A percentile compares a stretch with the other conserved stretches of the same genome.
phyloP scores from a whole-genome alignment of 139 green algal genomes.

The Chlamydomonas applanata region DNA sequence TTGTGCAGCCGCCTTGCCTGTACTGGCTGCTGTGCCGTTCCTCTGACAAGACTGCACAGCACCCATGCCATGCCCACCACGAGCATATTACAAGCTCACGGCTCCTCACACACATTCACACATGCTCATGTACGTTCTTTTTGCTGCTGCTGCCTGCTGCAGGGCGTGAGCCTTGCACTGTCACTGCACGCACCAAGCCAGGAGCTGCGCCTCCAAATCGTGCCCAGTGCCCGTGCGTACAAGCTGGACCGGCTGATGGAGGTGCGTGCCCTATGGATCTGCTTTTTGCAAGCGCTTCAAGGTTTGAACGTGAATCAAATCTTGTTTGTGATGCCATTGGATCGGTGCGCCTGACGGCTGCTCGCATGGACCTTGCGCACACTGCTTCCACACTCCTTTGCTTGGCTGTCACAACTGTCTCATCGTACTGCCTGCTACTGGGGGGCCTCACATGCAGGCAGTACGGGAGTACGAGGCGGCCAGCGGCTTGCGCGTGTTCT shows the following conservation, averaged over 20 bases:
- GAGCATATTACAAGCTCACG: no score
- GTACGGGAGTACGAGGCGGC: constrained; percentile 4
- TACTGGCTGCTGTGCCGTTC: no score
- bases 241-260: constrained; percentile 79
- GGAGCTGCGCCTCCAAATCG: constrained; percentile 80
- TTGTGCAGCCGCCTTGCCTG: no score
- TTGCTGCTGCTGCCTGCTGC: neutral
- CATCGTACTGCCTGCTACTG: neutral
- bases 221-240: constrained; percentile 88
- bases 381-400: neutral
- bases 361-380: no score
- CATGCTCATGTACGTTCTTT: no score
- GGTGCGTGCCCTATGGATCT: neutral
- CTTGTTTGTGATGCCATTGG: no score
- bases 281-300: no score
- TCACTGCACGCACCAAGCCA: constrained; percentile 91
- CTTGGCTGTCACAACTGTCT: neutral
- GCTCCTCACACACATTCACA: no score
- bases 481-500: constrained; percentile 68
- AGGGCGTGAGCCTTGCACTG: constrained; percentile 86
- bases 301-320: no score
- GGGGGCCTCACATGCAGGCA: neutral
- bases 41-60: no score
- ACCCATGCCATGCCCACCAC: no score
- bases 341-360: no score